Evolutionary conservation across 257 asterid species (phyloP).

Genomic region (Scutellaria minor): DNA sequence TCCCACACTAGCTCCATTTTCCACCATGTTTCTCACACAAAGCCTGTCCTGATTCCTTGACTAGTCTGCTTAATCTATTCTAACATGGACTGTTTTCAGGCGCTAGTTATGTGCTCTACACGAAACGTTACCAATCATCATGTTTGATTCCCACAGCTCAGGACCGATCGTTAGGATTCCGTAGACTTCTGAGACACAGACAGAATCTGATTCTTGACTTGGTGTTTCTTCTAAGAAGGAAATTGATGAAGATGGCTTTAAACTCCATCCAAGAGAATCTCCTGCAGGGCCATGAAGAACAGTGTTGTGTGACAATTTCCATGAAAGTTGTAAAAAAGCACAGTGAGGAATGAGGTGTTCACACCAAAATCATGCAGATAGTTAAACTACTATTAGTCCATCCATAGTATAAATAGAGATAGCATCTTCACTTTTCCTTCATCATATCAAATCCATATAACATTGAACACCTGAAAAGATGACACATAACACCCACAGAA

Average conservation of each 20-base stretch:
- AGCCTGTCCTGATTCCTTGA: too few species aligned
- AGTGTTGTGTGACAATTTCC: conserved; percentile 25
- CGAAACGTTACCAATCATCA: conserved; percentile 21
- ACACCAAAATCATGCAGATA: conserved; percentile 26
- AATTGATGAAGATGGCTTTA: not conserved
- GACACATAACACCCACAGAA: conserved; percentile 38
- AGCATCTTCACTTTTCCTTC: not conserved
- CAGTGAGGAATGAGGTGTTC: conserved; percentile 1
- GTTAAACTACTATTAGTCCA: not conserved
- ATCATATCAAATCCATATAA: not conserved
- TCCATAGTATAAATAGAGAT: conserved; percentile 26
- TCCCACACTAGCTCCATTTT: conserved; percentile 14
- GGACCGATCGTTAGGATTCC: not conserved
- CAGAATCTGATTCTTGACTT: conserved; percentile 42
- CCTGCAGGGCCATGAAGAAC: conserved; percentile 27
- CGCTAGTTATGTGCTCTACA: not conserved
- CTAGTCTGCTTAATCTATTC: too few species aligned
- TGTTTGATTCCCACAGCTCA: conserved; percentile 38
- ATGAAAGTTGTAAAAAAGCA: not conserved
- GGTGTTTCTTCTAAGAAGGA: conserved; percentile 18
- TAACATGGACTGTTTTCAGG: not conserved
- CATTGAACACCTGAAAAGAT: not conserved
- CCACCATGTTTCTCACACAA: not conserved
- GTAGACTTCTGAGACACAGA: conserved; percentile 30
- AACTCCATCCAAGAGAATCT: conserved; percentile 28